Percentiles rank a stretch among this genome's conserved stretches.
Conservation (phyloP, 495 filamentous ascomycete species). For the Penicillium argentinense region DNA sequence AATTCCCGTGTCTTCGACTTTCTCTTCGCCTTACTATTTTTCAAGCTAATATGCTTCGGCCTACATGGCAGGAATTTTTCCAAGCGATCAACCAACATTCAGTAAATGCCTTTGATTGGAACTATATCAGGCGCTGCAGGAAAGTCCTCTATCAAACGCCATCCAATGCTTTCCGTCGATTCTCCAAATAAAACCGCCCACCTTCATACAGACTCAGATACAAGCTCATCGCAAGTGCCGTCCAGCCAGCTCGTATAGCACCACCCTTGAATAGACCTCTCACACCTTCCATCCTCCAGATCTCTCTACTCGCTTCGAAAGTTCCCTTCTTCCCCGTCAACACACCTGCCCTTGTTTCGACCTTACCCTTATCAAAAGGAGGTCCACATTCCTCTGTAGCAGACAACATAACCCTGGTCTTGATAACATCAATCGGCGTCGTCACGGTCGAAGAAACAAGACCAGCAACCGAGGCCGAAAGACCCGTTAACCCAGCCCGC, state of each 20-base stretch:
- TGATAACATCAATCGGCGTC: conserved; percentile 81
- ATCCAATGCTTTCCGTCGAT: conserved; percentile 26
- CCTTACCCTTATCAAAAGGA: conserved; percentile 1
- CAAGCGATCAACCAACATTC: neutral
- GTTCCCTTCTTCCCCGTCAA: conserved; percentile 24
- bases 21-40: neutral
- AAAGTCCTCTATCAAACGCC: neutral
- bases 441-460: conserved; percentile 68
- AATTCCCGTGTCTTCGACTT: neutral
- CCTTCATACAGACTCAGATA: conserved; percentile 88
- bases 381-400: conserved; percentile 31
- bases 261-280: conserved; percentile 79
- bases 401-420: conserved; percentile 73
- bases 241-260: conserved; percentile 73
- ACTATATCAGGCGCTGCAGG: too few relatives aligned
- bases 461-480: conserved; percentile 68
- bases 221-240: conserved; percentile 73
- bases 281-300: conserved; percentile 63
- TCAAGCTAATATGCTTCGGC: too few relatives aligned
- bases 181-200: conserved; percentile 68
- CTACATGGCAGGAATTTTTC: too few relatives aligned
- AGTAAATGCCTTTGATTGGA: too few relatives aligned
- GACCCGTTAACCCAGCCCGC: conserved; percentile 66
- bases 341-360: conserved; percentile 2
- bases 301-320: conserved; percentile 58